phyloP scores from a whole-genome alignment of 192 early-diverging fungal species.

The Podila verticillata region DNA sequence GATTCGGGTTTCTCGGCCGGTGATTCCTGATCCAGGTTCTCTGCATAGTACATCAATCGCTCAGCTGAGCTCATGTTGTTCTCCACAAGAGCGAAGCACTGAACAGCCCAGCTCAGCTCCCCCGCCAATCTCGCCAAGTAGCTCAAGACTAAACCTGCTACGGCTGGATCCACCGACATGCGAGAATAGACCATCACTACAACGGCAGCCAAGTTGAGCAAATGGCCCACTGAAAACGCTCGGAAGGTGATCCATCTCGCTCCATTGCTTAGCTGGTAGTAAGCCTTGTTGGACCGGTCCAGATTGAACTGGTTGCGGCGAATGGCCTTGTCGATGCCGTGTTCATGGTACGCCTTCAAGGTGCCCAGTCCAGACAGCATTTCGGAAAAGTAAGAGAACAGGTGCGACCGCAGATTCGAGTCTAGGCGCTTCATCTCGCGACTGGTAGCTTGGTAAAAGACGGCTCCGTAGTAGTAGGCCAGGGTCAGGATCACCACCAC shows the following conservation, averaged over 20 bases:
- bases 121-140: constrained; percentile 85
- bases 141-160: constrained; percentile 84
- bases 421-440: constrained; percentile 76
- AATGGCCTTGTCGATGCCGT: constrained; percentile 49
- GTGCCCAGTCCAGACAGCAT: constrained; percentile 66
- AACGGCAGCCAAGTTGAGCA: constrained; percentile 23
- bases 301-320: constrained; percentile 20
- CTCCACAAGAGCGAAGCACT: constrained; percentile 71
- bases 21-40: constrained; percentile 68
- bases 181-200: constrained; percentile 63
- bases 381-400: constrained; percentile 71
- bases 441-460: constrained; percentile 63
- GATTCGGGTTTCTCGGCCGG: constrained; percentile 71
- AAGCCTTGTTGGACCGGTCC: constrained; percentile 23
- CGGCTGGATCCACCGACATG: constrained; percentile 71
- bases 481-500: constrained; percentile 60
- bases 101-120: constrained; percentile 80
- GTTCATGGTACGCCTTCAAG: constrained; percentile 70
- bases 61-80: constrained; percentile 50
- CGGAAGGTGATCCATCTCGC: constrained; percentile 27
- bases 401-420: constrained; percentile 63
- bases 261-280: constrained; percentile 5
- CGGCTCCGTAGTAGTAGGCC: constrained; percentile 63
- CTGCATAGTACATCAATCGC: constrained; percentile 31
- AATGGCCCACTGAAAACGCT: constrained; percentile 4